These are phyloP conservation scores for Dactylellina parvicollis DNA, from an alignment of 2,329 filamentous ascomycete genomes.

Conservation along the genomic window DNA sequence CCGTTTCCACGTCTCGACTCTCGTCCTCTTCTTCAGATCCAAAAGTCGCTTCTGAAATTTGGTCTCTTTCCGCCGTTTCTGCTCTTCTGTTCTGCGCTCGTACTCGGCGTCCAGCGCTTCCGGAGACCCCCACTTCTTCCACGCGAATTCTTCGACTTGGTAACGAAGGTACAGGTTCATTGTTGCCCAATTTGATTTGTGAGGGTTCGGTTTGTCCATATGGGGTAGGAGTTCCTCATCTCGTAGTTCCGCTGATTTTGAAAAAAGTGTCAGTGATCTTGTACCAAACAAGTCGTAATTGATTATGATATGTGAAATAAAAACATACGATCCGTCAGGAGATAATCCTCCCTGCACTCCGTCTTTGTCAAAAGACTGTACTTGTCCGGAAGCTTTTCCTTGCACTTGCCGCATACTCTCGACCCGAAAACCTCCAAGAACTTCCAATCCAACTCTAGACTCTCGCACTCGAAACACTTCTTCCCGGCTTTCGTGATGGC, in stretches of 20 bases:
- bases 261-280: conserved; percentile 3
- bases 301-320: neutral
- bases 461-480: conserved; percentile 83
- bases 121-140: conserved; percentile 89
- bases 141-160: conserved; percentile 93
- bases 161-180: conserved; percentile 97
- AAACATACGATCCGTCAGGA: conserved; percentile 88
- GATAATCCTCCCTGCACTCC: conserved; percentile 92
- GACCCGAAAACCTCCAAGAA: conserved; percentile 87
- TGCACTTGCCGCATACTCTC: conserved; percentile 81
- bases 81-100: conserved; percentile 77
- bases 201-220: conserved; percentile 88
- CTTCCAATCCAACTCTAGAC: conserved; percentile 89
- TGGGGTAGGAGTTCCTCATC: conserved; percentile 88
- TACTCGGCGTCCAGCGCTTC: conserved; percentile 91
- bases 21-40: conserved; percentile 90
- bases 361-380: conserved; percentile 97
- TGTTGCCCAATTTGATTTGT: conserved; percentile 95
- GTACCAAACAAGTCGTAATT: conserved; percentile 6
- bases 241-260: conserved; percentile 77
- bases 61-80: conserved; percentile 85
- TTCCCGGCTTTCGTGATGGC: conserved; percentile 76
- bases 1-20: conserved; percentile 86
- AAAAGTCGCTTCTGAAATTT: conserved; percentile 90
- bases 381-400: conserved; percentile 88